Evolutionary conservation across 2,329 filamentous ascomycete genomes (phyloP).

Genomic region (Hymenoscyphus salicellus): DNA sequence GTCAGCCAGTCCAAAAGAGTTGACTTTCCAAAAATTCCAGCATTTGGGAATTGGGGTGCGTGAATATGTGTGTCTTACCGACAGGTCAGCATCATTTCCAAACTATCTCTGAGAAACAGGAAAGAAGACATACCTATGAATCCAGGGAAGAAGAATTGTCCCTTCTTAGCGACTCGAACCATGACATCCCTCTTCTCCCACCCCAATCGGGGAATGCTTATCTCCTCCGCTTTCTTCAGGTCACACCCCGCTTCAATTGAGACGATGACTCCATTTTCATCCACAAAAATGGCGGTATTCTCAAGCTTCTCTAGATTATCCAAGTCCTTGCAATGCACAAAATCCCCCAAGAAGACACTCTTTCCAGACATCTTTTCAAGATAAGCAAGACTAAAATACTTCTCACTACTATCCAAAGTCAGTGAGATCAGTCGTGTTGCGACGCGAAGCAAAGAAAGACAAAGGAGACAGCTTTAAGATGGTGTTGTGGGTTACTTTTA

Average conservation of each 20-base stretch:
- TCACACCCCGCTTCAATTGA: constrained; percentile 27
- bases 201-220: constrained; percentile 32
- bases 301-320: constrained; percentile 48
- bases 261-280: constrained; percentile 50
- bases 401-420: not conserved
- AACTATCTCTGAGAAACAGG: not conserved
- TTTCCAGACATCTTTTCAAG: constrained; percentile 1
- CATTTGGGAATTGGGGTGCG: constrained; percentile 91
- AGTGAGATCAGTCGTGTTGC: no score
- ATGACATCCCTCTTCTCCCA: constrained; percentile 35
- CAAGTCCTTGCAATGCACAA: constrained; percentile 54
- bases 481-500: no score
- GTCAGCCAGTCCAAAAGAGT: constrained; percentile 92
- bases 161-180: constrained; percentile 36
- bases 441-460: no score
- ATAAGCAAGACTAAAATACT: not conserved
- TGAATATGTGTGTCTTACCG: constrained; percentile 85
- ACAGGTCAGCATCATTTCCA: constrained; percentile 24
- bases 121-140: constrained; percentile 61
- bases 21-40: constrained; percentile 87
- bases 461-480: no score
- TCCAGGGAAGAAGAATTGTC: constrained; percentile 78
- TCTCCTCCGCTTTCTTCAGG: constrained; percentile 37
- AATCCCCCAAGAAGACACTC: constrained; percentile 57
- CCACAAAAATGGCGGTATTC: constrained; percentile 48